Evolutionary conservation across 306 rosid species (phyloP).

Genomic region (Fragaria ananassa): DNA sequence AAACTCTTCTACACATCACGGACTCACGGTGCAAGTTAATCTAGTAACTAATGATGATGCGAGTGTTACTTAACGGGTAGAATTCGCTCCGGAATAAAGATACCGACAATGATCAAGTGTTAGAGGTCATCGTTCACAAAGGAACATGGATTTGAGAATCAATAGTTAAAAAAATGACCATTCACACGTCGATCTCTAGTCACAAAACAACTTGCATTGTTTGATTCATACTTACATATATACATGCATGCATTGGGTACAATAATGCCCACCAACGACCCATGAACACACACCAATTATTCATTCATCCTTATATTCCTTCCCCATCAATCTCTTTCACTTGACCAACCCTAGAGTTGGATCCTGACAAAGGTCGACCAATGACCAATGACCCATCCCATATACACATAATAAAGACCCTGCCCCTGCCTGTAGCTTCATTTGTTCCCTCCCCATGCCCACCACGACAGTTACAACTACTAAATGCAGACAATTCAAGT

Average conservation of each 20-base stretch:
- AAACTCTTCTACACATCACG: too few relatives aligned
- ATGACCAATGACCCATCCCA: not conserved
- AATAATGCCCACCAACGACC: not conserved
- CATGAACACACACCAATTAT: slow-evolving; percentile 13
- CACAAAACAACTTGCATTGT: not conserved
- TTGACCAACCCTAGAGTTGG: not conserved
- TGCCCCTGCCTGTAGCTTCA: not conserved
- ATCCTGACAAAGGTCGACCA: not conserved
- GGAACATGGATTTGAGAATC: too few relatives aligned
- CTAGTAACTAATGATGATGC: too few relatives aligned
- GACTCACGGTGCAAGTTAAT: too few relatives aligned
- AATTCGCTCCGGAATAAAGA: too few relatives aligned
- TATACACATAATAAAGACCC: slow-evolving; percentile 1
- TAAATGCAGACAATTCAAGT: not conserved
- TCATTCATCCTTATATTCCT: slow-evolving; percentile 2
- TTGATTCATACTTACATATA: not conserved
- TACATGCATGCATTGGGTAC: not conserved
- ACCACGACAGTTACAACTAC: slow-evolving; percentile 16
- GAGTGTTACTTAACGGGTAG: too few relatives aligned
- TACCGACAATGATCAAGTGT: too few relatives aligned
- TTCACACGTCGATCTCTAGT: not conserved
- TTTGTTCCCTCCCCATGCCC: slow-evolving; percentile 25
- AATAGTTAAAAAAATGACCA: too few relatives aligned
- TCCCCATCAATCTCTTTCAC: slow-evolving; percentile 23
- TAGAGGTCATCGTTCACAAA: too few relatives aligned